These are phyloP conservation scores for Mrakia frigida DNA, from an alignment of 768 basidiomycete species.

Conservation along the genomic window DNA sequence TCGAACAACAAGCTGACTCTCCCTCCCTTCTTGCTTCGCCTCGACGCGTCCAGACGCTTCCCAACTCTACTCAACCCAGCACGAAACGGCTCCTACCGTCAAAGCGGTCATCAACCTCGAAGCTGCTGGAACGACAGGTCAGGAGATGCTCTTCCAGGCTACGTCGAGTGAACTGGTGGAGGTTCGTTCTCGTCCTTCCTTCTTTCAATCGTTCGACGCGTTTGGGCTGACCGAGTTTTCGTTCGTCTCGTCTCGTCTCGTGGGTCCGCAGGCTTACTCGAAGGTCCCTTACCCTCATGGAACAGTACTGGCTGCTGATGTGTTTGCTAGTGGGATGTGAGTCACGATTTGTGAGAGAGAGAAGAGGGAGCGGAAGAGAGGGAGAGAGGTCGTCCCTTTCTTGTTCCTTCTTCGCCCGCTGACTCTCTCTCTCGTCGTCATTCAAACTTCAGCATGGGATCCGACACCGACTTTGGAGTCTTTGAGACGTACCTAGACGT, in stretches of 20 bases:
- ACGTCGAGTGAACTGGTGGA: conserved; percentile 12
- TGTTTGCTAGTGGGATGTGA: conserved; percentile 27
- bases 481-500: conserved; percentile 29
- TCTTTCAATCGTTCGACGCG: too few species aligned
- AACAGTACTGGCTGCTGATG: conserved; percentile 28
- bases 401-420: too few species aligned
- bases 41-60: conserved; percentile 12
- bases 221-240: too few species aligned
- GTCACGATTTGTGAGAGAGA: too few species aligned
- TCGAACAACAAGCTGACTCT: background rate
- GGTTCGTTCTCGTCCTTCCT: background rate
- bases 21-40: background rate
- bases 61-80: conserved; percentile 31
- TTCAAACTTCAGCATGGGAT: conserved; percentile 13
- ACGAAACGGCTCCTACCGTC: conserved; percentile 2
- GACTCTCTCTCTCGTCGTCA: too few species aligned
- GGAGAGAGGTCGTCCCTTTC: too few species aligned
- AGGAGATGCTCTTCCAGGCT: conserved; percentile 32
- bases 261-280: conserved; percentile 12
- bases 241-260: too few species aligned
- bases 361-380: too few species aligned
- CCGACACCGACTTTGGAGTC: conserved; percentile 10
- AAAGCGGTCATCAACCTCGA: conserved; percentile 32
- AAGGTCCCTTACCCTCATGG: conserved; percentile 30
- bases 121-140: conserved; percentile 24